These are phyloP conservation scores for Trichophyton simii DNA, from an alignment of 2,329 filamentous ascomycete genomes.

Conservation along the genomic window DNA sequence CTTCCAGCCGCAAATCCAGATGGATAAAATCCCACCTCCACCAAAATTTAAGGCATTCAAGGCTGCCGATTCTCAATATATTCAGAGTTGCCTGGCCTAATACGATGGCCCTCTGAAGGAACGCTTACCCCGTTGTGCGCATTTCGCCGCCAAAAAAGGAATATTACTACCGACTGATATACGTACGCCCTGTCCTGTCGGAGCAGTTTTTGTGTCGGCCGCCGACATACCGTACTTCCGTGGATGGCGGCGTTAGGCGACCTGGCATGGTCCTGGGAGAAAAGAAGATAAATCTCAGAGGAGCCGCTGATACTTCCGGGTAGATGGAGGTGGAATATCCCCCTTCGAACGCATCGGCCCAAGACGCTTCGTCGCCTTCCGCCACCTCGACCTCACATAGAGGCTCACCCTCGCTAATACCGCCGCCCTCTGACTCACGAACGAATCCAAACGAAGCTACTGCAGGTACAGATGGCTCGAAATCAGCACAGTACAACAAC, in stretches of 20 bases:
- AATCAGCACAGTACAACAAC: not conserved
- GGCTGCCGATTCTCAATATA: too few species aligned
- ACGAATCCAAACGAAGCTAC: not conserved
- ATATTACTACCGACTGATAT: not conserved
- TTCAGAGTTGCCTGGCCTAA: too few species aligned
- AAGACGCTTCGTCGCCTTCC: not conserved
- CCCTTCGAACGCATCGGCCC: not conserved
- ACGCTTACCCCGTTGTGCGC: too few species aligned
- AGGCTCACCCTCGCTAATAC: not conserved
- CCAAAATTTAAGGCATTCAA: too few species aligned
- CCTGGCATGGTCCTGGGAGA: not conserved
- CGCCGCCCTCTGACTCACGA: not conserved
- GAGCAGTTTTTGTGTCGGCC: not conserved
- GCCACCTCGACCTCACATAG: not conserved
- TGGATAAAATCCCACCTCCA: too few species aligned
- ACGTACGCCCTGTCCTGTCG: not conserved
- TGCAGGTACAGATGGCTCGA: not conserved
- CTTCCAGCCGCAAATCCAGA: too few species aligned
- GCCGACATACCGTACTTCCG: not conserved
- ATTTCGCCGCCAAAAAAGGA: not conserved
- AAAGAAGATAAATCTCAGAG: not conserved
- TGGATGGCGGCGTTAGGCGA: not conserved
- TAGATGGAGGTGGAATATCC: slow-evolving; percentile 20
- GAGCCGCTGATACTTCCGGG: slow-evolving; percentile 10
- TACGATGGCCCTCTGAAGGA: too few species aligned